Evolutionary conservation across 176 grass and related monocot species (phyloP), one percentile per base, ranked within the genome.

Genomic region (Oryza glaberrima): DNA sequence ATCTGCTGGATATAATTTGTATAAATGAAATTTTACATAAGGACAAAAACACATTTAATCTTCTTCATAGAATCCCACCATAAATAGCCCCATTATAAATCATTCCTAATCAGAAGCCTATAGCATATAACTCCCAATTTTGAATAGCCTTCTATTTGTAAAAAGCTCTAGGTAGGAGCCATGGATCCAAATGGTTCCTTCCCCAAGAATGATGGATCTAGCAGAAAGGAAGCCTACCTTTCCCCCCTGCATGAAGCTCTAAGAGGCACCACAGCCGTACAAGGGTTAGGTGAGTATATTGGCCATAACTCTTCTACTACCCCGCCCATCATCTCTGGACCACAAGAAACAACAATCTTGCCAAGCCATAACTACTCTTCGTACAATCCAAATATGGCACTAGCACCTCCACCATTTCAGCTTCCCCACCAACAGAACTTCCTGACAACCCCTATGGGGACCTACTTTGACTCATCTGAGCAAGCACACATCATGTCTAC

Each of bases 131-230:
- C 20, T 5, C 11, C 4, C 11, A 46, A 38, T 44, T 79, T 46
- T 11, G 23, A 26, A 32, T 34, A 32, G 2, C 43, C 7, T 22
- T 67, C 35, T 6, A 14, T 67, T 67, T 2, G 4, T 5, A 67
- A 47, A 48, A 9, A 40, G 36, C 15, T 20, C 43, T 11, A 20
- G 4, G 10, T 15, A 12, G 16, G 16, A 36, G 15, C 8, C 11
- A 79, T 79, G 63, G 61, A 79, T 67, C 38, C 4, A 12, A 20
- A 79, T 47, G 25, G 9, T 11, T 67, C 63, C 61, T 20, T 67
- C 44, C 9, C 43, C 25, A 78, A 46, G 7, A 23, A 66, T 11
- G 13, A 17, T 23, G 15, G 2, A 11, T 65, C 22, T 2, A 28
- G 38, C 16, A n/a, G 65, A 65, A 46, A 41, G 11, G 58, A 78